Evolutionary conservation across 208 protist species (phyloP).

Genomic region (Wallacemonas sp.): DNA sequence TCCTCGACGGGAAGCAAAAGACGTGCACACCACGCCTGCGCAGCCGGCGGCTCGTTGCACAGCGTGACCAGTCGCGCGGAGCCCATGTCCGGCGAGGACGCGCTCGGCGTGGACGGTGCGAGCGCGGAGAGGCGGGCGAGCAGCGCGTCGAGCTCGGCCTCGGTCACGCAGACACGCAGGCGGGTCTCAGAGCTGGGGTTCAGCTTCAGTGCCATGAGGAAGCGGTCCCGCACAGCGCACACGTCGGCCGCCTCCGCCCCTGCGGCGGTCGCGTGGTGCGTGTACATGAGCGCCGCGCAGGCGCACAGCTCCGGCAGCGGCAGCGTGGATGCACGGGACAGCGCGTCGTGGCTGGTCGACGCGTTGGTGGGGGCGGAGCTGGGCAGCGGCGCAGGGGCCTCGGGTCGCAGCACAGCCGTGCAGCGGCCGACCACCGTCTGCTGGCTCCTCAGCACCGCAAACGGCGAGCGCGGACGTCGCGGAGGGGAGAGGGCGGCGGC

Average conservation of each 20-base stretch:
- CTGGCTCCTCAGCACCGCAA: slow-evolving; percentile 57
- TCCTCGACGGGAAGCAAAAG: slow-evolving; percentile 71
- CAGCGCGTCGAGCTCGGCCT: background rate
- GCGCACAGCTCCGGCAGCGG: slow-evolving; percentile 31
- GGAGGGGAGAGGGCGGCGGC: slow-evolving; percentile 1
- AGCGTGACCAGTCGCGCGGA: slow-evolving; percentile 27
- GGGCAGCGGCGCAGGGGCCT: background rate
- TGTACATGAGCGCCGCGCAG: slow-evolving; percentile 39
- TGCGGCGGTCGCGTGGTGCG: background rate
- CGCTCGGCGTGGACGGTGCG: no score
- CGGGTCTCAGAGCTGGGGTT: slow-evolving; percentile 32
- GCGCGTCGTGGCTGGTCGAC: slow-evolving; percentile 5
- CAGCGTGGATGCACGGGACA: slow-evolving; percentile 13
- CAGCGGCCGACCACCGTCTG: slow-evolving; percentile 41
- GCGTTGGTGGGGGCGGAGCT: slow-evolving; percentile 14
- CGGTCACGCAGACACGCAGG: slow-evolving; percentile 28
- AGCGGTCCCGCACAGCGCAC: slow-evolving; percentile 46
- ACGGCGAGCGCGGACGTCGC: slow-evolving; percentile 55
- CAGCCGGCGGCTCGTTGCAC: slow-evolving; percentile 35
- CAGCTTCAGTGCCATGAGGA: slow-evolving; percentile 70
- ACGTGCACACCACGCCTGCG: slow-evolving; percentile 41
- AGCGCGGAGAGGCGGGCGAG: slow-evolving; percentile 21
- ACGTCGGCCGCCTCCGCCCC: slow-evolving; percentile 24
- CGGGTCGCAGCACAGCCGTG: slow-evolving; percentile 33
- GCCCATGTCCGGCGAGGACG: slow-evolving; percentile 20